Base-by-base conservation (phyloP, 345 rosid species). In the Triadica sebifera region DNA sequence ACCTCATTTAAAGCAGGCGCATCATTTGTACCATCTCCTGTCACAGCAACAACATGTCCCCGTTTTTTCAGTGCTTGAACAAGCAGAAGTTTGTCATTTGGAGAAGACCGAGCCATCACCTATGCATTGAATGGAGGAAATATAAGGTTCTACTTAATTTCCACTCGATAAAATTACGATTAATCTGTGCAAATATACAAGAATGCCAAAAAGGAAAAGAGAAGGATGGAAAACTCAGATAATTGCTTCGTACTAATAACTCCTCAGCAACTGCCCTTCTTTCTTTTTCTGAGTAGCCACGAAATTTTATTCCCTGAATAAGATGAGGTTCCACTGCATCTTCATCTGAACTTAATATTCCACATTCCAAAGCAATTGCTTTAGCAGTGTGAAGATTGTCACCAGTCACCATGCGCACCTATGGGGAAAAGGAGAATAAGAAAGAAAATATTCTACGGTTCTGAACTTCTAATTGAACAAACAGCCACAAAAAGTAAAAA, bases 11-110 rank as follows among this genome's bases (percentile, higher is more conserved):
- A 79, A 22, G 90, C 86, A 49, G 90, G 88, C 47, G 90, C 90
- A 62, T 87, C 90, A 74, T 87, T 85, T 71, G 88, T 85, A 51
- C 90, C 88, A 81, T 87, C 90, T 5, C 90, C 88, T 1, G 90
- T 87, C 15, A 87, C 90, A 59, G 90, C 90, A 16, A 87, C 90
- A 67, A 85, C 88, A 45, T 85, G 71, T 22, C 79, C 77, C 46
- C 56, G 67, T 70, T 38, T 76, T 63, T 53, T 80, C 77, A 80
- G 72, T 6, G 79, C 67, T 80, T 80, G 77, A 25, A 80, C 83
- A 55, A 80, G 74, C 52, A 80, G 67, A 67, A 80, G 83, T 61
- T 80, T 80, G 67, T 80, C 83, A 72, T 72, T 76, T 19, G 83
- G 80, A 56, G 83, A 80, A 80, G 80, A 80, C 4, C 80, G 79